Base-by-base conservation (phyloP, 1,139 yeast species). In the Suhomyces anneliseae region DNA sequence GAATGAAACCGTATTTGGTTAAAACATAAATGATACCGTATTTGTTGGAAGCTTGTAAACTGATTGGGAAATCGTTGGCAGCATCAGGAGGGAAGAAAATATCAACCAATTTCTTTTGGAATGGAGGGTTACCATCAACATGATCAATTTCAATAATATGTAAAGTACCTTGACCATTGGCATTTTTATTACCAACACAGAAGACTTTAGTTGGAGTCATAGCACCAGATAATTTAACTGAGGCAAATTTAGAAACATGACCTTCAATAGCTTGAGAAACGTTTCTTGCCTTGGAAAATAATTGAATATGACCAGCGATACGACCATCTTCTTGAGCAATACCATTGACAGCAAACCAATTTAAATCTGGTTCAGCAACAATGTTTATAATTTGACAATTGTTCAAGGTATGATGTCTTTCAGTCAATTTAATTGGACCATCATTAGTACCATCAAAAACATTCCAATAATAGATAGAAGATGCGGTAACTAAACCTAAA, bases 201-300 rank as follows among this genome's bases (percentile, higher is more conserved):
- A 95, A 93, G 35, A 93, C 83, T 68, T 90, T 90, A 43, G 96
- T 88, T 49, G 92, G 95, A 34, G 76, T 69, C 26, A 83, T 59
- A 39, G 92, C 90, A 44, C 92, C 93, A 46, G 82, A 85, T 57
- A 92, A 76, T 54, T 84, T 78, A 54, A 93, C 69, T 49, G 79
- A 75, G 44, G 96, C 92, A 70, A 95, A 95, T 44, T 85, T 83
- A 50, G 96, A 93, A 47, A 95, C 98, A 68, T 95, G 99, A 57
- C 99, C 99, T 65, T 95, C 98, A 60, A 95, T 90, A 29, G 96
- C 95, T 73, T 95, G 99, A 14, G 98, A 90, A 43, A 92, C 90
- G 62, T 88, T 87, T 68, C 98, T 85, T 48, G 85, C 83, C 65
- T 85, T 87, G 50, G 96, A 87, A 70, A 77, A 95, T 54, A 95